Conservation (phyloP, 129 eudicot species). For the Mikania micrantha region DNA sequence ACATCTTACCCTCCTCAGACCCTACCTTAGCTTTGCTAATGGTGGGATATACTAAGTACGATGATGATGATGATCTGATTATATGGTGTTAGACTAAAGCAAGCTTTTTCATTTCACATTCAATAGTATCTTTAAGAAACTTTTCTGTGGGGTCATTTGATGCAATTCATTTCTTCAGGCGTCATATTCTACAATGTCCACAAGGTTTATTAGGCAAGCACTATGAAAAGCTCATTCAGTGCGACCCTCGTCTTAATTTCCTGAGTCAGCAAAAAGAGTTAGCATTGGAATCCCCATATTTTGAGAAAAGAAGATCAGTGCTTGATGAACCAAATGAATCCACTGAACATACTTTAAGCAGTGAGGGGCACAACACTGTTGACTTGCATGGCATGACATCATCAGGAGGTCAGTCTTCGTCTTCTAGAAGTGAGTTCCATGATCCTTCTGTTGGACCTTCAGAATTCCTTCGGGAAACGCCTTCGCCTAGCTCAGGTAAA, state of each 20-base stretch:
- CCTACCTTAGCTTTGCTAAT: too few species aligned
- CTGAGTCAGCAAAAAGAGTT: slow-evolving; percentile 74
- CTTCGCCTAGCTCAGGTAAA: slow-evolving; percentile 82
- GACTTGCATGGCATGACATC: slow-evolving; percentile 54
- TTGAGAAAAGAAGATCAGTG: slow-evolving; percentile 55
- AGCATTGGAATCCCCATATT: slow-evolving; percentile 57
- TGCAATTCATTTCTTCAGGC: slow-evolving; percentile 35
- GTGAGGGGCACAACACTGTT: slow-evolving; percentile 38
- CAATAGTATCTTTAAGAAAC: background rate
- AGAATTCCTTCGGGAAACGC: slow-evolving; percentile 48
- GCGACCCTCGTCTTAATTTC: slow-evolving; percentile 77
- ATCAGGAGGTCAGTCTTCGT: slow-evolving; percentile 70
- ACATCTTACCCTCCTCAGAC: too few species aligned
- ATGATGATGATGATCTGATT: too few species aligned
- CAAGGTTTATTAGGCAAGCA: slow-evolving; percentile 76
- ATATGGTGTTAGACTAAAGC: background rate
- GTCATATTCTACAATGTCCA: slow-evolving; percentile 73
- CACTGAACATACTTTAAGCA: slow-evolving; percentile 40
- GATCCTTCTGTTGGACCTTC: slow-evolving; percentile 37
- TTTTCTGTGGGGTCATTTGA: background rate
- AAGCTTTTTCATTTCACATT: background rate
- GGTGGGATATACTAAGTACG: too few species aligned
- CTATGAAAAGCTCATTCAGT: slow-evolving; percentile 78
- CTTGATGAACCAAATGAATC: slow-evolving; percentile 59
- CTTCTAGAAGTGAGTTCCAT: slow-evolving; percentile 50